phyloP scores from a whole-genome alignment of 2,329 filamentous ascomycete genomes.

The Blastomyces gilchristii region DNA sequence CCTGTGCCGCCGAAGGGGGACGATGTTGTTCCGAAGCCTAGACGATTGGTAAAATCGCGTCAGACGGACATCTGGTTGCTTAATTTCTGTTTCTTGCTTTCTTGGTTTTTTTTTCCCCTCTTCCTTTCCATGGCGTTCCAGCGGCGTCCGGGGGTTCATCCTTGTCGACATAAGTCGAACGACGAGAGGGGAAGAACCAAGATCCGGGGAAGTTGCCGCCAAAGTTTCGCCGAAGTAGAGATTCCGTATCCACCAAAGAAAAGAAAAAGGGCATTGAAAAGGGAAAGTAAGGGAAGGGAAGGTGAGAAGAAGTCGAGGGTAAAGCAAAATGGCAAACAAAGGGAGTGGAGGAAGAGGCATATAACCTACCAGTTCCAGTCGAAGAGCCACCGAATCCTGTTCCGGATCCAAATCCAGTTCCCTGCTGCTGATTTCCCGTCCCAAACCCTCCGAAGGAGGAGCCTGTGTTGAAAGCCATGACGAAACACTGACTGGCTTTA shows the following conservation, averaged over 20 bases:
- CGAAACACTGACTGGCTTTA: neutral
- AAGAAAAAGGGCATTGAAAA: neutral
- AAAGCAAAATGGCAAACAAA: conserved; percentile 1
- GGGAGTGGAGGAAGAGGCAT: neutral
- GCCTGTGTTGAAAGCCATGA: conserved; percentile 15
- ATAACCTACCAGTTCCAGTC: conserved; percentile 15
- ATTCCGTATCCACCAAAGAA: neutral
- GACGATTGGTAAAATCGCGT: conserved; percentile 12
- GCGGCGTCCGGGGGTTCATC: conserved; percentile 7
- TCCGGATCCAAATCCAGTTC: conserved; percentile 14
- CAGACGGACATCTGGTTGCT: conserved; percentile 11
- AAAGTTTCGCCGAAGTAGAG: neutral
- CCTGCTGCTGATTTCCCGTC: conserved; percentile 14
- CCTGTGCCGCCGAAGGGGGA: conserved; percentile 28
- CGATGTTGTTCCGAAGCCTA: conserved; percentile 32
- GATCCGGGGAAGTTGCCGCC: conserved; percentile 1
- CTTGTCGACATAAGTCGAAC: neutral
- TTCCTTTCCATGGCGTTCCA: conserved; percentile 5
- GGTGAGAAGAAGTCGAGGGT: neutral
- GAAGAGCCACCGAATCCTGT: conserved; percentile 9
- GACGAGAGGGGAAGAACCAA: neutral
- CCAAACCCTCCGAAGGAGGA: conserved; percentile 15
- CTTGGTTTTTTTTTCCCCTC: neutral
- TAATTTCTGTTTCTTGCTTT: neutral
- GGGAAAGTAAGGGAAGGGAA: neutral